Evolutionary conservation across 192 early-diverging fungal genomes (phyloP), one percentile per base, ranked within the genome.

Genomic region (Backusella parvicylindrica): DNA sequence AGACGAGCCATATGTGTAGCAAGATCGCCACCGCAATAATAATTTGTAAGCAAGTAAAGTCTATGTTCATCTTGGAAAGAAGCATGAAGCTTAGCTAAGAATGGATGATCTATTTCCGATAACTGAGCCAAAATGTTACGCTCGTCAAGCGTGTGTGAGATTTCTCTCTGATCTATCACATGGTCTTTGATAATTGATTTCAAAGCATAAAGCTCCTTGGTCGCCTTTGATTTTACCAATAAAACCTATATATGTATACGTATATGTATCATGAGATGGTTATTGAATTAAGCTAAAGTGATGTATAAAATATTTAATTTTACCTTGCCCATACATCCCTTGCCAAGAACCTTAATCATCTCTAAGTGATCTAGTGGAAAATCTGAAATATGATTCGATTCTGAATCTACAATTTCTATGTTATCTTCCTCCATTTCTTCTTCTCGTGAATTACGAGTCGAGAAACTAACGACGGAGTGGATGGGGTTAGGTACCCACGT

Each of bases 1-100:
- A 77, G 83, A 21, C 78, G 79, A 1, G 87, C 82, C 76, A 99
- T 82, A 76, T 96, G 94, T 18, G 92, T 93, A 66, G 96, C 95
- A 68, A 99, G 89, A 78, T 97, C 96, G 40, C 97, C 96, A 35
- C 97, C 97, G 1, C 87, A 89, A 71, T 95, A 86, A 79, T 96
- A 98, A 71, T 92, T 91, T 81, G 98, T 84, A 56, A 99, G 91
- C 78, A 99, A 84, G 78, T 92, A 98, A 36, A 99, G 85, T 76
- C 92, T 89, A 30, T 89, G 87, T 43, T 89, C 85, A 36, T 93
- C 93, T 77, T 99, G 96, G 75, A 98, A 99, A 0, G 96, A 95
- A 66, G 92, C 94, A 75, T 90, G 89, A 21, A 99, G 87, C 73
- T 91, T 95, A 71, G 98, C 92, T 64, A 98, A 86, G 85, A 96